Percentiles rank a stretch among this genome's conserved stretches.
These are phyloP conservation scores for Strombidium stylifer DNA, from an alignment of 73 alveolate genomes.

Conservation along the genomic window DNA sequence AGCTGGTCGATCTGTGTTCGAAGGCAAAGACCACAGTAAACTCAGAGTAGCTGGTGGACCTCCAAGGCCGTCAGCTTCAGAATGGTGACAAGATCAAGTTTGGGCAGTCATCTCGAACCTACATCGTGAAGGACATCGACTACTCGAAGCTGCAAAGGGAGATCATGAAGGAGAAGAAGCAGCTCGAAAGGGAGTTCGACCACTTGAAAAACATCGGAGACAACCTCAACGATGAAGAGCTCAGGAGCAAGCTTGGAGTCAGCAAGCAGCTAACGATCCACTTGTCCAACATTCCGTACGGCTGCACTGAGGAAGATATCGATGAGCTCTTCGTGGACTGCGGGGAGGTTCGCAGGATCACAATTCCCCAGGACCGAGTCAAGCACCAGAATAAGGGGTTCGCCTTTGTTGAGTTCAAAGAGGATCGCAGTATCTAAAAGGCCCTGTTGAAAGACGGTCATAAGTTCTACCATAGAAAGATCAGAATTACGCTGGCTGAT, in stretches of 20 bases:
- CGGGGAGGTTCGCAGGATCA: conserved; percentile 55
- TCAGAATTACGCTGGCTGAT: too few species aligned
- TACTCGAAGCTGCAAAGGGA: conserved; percentile 60
- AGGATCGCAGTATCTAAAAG: conserved; percentile 52
- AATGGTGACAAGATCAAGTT: conserved; percentile 53
- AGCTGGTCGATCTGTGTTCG: conserved; percentile 67
- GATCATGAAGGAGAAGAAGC: conserved; percentile 48
- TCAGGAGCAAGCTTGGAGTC: conserved; percentile 57
- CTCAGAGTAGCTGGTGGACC: conserved; percentile 48
- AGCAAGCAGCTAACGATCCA: conserved; percentile 59
- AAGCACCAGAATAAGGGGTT: conserved; percentile 63
- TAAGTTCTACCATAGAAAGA: conserved; percentile 13
- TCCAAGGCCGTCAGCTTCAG: conserved; percentile 45
- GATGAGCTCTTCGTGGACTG: conserved; percentile 53
- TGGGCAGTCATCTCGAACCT: conserved; percentile 68
- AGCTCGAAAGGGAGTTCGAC: conserved; percentile 54
- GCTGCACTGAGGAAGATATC: conserved; percentile 61
- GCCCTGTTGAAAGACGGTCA: conserved; percentile 52
- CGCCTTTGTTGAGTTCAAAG: conserved; percentile 67
- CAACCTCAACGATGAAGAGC: conserved; percentile 52
- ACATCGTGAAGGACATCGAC: conserved; percentile 56
- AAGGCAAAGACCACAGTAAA: conserved; percentile 70
- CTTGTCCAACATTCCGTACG: conserved; percentile 64
- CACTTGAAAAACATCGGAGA: conserved; percentile 53
- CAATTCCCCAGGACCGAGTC: conserved; percentile 66